Evolutionary conservation across 208 protist genomes (phyloP), one percentile per base, ranked within the genome.

Genomic region (Lotmaria passim): DNA sequence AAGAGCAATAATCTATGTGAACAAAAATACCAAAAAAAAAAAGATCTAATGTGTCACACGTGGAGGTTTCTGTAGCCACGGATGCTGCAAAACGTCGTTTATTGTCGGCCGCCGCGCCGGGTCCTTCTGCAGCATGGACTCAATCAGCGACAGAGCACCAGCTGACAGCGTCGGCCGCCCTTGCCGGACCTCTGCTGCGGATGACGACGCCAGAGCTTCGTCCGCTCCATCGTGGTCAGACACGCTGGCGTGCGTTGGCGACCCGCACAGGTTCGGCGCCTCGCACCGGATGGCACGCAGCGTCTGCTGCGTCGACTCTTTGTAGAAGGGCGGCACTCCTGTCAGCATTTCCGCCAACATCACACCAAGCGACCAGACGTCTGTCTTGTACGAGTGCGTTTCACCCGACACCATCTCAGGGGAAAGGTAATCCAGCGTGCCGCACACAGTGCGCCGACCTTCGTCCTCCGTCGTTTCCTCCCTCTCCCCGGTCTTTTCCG

Each of bases 351-450:
- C 87, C 28, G 76, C 87, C 11, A 95, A 43, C 69, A 93, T 89
- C 21, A 85, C 87, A 11, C 93, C 93, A 0, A 97, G 81, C n/a
- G 90, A 94, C 90, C 93, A 97, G 11, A 97, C 83, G 68, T 97
- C 93, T 39, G 89, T 91, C 38, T 90, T 85, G 21, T 24, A 59
- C 2, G 79, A 84, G 79, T 93, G 85, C 38, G 77, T 69, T 38
- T 69, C 50, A 30, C 83, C 83, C 26, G 48, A 44, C 10, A 99
- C 72, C 89, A 99, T 98, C 85, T 99, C 99, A 3, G 99, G 99
- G 0, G 98, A 97, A 8, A 99, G 78, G 78, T 99, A 99, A 78
- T 99, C 98, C 2, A 99, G 88, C 6, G 99, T 99, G n/a, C 98
- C 97, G 64, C 96, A 98, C 8, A 98, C 81, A 7, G 95, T 79